These are phyloP conservation scores for Plasmodium knowlesi DNA, from an alignment of 169 alveolate genomes.

Conservation along the genomic window DNA sequence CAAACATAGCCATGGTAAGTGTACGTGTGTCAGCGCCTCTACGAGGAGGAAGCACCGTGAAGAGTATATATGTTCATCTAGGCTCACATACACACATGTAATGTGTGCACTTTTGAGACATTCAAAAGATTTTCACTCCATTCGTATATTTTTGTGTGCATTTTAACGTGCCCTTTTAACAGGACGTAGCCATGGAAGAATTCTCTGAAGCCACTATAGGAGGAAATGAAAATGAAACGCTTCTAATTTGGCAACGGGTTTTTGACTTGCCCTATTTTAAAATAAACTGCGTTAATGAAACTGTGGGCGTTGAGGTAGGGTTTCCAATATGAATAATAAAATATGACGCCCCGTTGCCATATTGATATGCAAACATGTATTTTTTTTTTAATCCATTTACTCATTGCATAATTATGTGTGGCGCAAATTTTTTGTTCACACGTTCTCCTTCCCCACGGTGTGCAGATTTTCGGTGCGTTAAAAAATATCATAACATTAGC, in stretches of 20 bases:
- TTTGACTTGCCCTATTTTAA: slow-evolving; percentile 93
- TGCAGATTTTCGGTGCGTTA: slow-evolving; percentile 93
- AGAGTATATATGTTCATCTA: not conserved
- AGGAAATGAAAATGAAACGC: slow-evolving; percentile 86
- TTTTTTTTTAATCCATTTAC: not conserved
- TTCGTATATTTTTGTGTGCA: not conserved
- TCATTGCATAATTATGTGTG: not conserved
- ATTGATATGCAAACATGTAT: not conserved
- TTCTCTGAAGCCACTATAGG: slow-evolving; percentile 96
- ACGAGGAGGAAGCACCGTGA: not conserved
- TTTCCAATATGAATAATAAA: not conserved
- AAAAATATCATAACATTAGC: slow-evolving; percentile 94
- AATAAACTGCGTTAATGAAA: slow-evolving; percentile 90
- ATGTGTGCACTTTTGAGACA: not conserved
- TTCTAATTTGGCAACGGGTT: slow-evolving; percentile 87
- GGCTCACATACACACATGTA: not conserved
- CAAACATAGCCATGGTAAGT: slow-evolving; percentile 90
- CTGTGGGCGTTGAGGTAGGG: slow-evolving; percentile 90
- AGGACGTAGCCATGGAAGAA: slow-evolving; percentile 92
- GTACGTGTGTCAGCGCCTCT: not conserved
- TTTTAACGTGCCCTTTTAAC: not conserved
- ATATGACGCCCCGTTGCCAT: not conserved
- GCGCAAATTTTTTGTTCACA: not conserved
- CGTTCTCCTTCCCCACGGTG: not conserved
- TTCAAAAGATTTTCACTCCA: not conserved